Evolutionary conservation across 2,329 filamentous ascomycete genomes (phyloP).

Genomic region (Aureobasidium subglaciale): DNA sequence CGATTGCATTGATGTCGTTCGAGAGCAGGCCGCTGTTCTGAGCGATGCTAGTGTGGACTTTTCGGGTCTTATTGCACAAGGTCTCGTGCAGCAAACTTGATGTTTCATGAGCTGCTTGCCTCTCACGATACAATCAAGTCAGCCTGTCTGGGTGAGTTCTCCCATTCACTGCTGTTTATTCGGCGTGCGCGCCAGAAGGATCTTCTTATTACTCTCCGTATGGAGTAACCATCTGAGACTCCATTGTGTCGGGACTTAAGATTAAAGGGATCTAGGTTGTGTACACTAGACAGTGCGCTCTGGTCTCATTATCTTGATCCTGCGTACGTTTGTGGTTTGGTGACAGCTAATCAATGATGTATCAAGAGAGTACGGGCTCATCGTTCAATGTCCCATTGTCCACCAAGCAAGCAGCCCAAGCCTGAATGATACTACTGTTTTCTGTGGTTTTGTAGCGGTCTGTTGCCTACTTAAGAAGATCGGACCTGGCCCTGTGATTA

Average conservation of each 20-base stretch:
- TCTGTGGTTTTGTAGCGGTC: background rate
- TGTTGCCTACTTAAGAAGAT: background rate
- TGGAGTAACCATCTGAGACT: background rate
- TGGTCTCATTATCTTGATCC: background rate
- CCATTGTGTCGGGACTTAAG: background rate
- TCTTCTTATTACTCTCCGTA: background rate
- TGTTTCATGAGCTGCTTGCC: background rate
- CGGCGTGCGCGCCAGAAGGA: background rate
- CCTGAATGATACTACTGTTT: background rate
- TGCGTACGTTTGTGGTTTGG: background rate
- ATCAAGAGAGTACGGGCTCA: background rate
- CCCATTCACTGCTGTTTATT: background rate
- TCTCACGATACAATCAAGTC: background rate
- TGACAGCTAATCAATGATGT: no score
- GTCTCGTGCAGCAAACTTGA: conserved; percentile 21
- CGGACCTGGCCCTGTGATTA: background rate
- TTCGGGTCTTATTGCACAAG: conserved; percentile 66
- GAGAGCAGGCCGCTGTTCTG: conserved; percentile 71
- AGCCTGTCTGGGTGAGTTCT: background rate
- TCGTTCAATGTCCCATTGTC: background rate
- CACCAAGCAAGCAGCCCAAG: no score
- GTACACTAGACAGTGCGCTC: background rate
- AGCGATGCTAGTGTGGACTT: conserved; percentile 88
- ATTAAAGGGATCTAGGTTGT: background rate
- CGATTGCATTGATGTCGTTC: conserved; percentile 74